A percentile compares a stretch with the other conserved stretches of the same genome.
These are phyloP conservation scores for Solanum appendiculatum DNA, from an alignment of 257 asterid genomes.

Conservation along the genomic window DNA sequence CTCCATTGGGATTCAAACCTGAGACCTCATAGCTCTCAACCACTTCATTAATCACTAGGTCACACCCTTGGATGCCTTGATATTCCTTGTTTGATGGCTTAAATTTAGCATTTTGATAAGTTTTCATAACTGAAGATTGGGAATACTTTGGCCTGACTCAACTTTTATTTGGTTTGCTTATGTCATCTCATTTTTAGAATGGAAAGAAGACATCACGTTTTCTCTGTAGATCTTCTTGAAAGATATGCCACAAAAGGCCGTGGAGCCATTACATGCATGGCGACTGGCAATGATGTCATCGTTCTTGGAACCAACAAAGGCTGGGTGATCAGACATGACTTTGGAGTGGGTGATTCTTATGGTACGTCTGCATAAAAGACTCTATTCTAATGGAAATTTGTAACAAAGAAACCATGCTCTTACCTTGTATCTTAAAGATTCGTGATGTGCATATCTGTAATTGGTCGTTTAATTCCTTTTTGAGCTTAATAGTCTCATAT, in stretches of 20 bases:
- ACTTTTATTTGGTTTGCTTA: neutral
- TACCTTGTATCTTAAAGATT: neutral
- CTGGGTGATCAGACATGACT: constrained; percentile 90
- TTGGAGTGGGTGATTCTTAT: constrained; percentile 74
- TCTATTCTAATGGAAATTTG: neutral
- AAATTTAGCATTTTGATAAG: neutral
- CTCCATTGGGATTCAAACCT: neutral
- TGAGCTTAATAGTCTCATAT: neutral
- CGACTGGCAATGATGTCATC: constrained; percentile 91
- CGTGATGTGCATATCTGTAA: neutral
- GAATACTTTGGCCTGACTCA: neutral
- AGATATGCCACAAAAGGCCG: constrained; percentile 88
- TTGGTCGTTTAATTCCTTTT: neutral
- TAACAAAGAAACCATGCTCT: neutral
- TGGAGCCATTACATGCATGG: constrained; percentile 87
- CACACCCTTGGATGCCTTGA: neutral
- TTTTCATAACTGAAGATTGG: neutral
- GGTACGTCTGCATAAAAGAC: constrained; percentile 27
- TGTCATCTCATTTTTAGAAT: constrained; percentile 8
- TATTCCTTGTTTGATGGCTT: neutral
- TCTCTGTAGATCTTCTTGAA: constrained; percentile 86
- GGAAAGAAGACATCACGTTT: constrained; percentile 69
- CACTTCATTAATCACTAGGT: neutral
- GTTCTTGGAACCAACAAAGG: constrained; percentile 91
- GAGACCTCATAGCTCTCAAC: neutral